phyloP scores from a whole-genome alignment of 495 filamentous ascomycete genomes.

The Penicillium canariense region DNA sequence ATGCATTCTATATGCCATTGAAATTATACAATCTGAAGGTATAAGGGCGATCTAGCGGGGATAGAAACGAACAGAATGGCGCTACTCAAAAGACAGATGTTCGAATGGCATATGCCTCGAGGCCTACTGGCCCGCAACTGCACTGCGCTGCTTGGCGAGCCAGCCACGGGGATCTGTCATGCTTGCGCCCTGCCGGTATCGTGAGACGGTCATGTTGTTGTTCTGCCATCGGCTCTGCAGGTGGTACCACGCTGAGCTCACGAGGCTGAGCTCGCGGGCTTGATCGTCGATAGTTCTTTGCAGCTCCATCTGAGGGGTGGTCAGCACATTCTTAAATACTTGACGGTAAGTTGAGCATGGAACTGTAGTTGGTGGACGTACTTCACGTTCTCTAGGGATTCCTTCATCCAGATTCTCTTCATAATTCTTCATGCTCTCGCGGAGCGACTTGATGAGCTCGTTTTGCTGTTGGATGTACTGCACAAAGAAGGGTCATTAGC shows the following conservation, averaged over 20 bases:
- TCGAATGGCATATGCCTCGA: too few relatives aligned
- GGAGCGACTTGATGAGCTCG: conserved; percentile 56
- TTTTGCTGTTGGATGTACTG: conserved; percentile 64
- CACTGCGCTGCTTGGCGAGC: conserved; percentile 83
- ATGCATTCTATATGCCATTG: conserved; percentile 12
- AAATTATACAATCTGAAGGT: conserved; percentile 8
- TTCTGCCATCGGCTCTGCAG: conserved; percentile 80
- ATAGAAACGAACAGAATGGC: conserved; percentile 9
- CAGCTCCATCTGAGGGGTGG: conserved; percentile 47
- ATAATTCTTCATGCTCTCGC: conserved; percentile 52
- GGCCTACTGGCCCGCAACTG: conserved; percentile 52
- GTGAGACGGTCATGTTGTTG: conserved; percentile 69
- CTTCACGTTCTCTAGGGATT: conserved; percentile 51
- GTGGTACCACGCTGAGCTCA: conserved; percentile 91
- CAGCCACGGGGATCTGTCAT: conserved; percentile 81
- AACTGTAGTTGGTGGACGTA: conserved; percentile 21
- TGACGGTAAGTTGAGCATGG: not conserved
- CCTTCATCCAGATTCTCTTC: conserved; percentile 44
- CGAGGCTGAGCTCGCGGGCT: conserved; percentile 74
- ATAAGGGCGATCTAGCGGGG: conserved; percentile 8
- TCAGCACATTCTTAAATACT: conserved; percentile 12
- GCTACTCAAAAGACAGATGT: too few relatives aligned
- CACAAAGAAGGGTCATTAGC: conserved; percentile 10
- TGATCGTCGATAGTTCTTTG: conserved; percentile 67
- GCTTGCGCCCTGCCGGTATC: conserved; percentile 52